Evolutionary conservation across 2,329 filamentous ascomycete species (phyloP).

Genomic region (Cercospora sp.): DNA sequence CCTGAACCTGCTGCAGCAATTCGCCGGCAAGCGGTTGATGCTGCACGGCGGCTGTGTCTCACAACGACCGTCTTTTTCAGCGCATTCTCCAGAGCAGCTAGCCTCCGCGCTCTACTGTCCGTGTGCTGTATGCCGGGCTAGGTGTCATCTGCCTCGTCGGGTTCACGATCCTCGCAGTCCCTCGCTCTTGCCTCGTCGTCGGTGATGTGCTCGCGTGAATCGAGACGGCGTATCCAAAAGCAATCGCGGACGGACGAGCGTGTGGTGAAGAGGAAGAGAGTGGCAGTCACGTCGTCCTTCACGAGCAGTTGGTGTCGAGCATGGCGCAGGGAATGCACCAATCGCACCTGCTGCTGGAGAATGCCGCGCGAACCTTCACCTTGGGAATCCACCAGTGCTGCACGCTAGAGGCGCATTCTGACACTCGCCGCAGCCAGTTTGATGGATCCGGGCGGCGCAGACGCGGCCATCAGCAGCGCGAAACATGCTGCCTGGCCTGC

Average conservation of each 20-base stretch:
- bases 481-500: neutral
- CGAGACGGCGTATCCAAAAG: neutral
- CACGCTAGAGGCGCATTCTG: constrained; percentile 1
- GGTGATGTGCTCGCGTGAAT: neutral
- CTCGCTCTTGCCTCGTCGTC: neutral
- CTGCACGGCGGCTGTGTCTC: neutral
- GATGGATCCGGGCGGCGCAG: neutral
- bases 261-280: neutral
- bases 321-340: neutral
- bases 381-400: neutral
- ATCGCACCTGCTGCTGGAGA: neutral
- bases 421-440: neutral
- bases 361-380: neutral
- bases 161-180: neutral
- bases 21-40: neutral
- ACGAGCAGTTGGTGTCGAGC: neutral
- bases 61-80: neutral
- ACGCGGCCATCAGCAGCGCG: neutral
- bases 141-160: neutral
- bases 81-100: neutral
- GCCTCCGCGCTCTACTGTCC: neutral
- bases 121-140: neutral
- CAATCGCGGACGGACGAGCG: neutral
- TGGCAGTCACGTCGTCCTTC: neutral
- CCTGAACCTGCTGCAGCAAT: neutral